These are phyloP conservation scores for Penicillium herquei DNA, from an alignment of 495 filamentous ascomycete species.

Conservation along the genomic window DNA sequence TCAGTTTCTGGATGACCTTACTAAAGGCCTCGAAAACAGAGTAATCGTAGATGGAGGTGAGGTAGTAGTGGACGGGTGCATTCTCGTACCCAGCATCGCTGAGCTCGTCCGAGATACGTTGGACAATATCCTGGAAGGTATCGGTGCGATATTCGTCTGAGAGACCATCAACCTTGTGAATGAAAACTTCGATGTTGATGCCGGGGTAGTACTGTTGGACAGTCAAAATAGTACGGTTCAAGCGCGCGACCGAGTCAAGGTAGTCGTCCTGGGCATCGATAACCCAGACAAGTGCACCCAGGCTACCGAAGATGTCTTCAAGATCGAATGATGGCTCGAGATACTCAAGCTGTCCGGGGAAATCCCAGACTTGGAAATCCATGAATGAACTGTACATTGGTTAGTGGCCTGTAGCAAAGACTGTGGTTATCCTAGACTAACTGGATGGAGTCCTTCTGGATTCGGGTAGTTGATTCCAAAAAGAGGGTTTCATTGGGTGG, in stretches of 20 bases:
- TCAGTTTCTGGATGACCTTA: slow-evolving; percentile 96
- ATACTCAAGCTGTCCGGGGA: slow-evolving; percentile 90
- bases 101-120: slow-evolving; percentile 95
- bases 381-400: slow-evolving; percentile 74
- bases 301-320: slow-evolving; percentile 87
- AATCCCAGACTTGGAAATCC: slow-evolving; percentile 98
- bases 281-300: slow-evolving; percentile 95
- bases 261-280: slow-evolving; percentile 98
- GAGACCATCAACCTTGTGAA: slow-evolving; percentile 95
- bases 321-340: slow-evolving; percentile 83
- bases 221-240: slow-evolving; percentile 82
- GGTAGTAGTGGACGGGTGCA: slow-evolving; percentile 85
- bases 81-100: slow-evolving; percentile 89
- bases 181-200: slow-evolving; percentile 96
- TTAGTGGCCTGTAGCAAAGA: not conserved
- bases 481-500: slow-evolving; percentile 93
- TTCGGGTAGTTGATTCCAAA: slow-evolving; percentile 86
- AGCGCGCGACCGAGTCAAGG: slow-evolving; percentile 78
- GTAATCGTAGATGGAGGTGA: slow-evolving; percentile 97
- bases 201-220: slow-evolving; percentile 83
- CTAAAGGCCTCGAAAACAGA: slow-evolving; percentile 97
- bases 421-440: slow-evolving; percentile 43
- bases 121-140: slow-evolving; percentile 89
- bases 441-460: slow-evolving; percentile 92
- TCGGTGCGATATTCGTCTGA: slow-evolving; percentile 93